These are phyloP conservation scores for Lactifluus pinguis DNA, from an alignment of 768 basidiomycete species.

Conservation along the genomic window DNA sequence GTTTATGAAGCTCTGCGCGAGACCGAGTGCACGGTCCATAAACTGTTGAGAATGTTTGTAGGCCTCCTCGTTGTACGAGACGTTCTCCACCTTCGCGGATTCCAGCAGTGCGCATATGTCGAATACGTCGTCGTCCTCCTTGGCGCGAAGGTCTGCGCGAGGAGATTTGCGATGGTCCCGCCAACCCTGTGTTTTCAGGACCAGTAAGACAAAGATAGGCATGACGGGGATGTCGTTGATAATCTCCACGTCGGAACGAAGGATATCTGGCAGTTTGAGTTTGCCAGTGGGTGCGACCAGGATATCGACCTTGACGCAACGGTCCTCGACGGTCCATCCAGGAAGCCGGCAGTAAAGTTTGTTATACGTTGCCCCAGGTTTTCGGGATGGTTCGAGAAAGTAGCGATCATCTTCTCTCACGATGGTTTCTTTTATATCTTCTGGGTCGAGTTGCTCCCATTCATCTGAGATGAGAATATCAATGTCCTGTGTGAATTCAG, in stretches of 20 bases:
- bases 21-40: background rate
- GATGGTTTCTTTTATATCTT: background rate
- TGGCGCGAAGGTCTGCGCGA: background rate
- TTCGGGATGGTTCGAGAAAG: background rate
- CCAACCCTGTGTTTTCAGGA: conserved; percentile 13
- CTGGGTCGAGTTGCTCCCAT: background rate
- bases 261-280: background rate
- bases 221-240: conserved; percentile 1
- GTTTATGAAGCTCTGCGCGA: background rate
- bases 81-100: background rate
- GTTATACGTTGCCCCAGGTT: background rate
- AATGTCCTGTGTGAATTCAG: background rate
- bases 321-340: background rate
- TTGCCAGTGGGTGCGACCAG: background rate
- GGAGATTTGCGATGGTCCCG: background rate
- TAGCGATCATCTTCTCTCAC: background rate
- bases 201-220: conserved; percentile 1
- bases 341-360: conserved; percentile 8
- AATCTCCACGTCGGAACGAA: background rate
- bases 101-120: conserved; percentile 4
- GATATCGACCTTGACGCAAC: conserved; percentile 9
- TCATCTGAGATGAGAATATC: background rate
- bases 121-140: background rate
- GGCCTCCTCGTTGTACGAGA: background rate
- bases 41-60: background rate